These are phyloP conservation scores for Mayamaea pseudoterrestris DNA, from an alignment of 108 stramenopile species.

Conservation along the genomic window DNA sequence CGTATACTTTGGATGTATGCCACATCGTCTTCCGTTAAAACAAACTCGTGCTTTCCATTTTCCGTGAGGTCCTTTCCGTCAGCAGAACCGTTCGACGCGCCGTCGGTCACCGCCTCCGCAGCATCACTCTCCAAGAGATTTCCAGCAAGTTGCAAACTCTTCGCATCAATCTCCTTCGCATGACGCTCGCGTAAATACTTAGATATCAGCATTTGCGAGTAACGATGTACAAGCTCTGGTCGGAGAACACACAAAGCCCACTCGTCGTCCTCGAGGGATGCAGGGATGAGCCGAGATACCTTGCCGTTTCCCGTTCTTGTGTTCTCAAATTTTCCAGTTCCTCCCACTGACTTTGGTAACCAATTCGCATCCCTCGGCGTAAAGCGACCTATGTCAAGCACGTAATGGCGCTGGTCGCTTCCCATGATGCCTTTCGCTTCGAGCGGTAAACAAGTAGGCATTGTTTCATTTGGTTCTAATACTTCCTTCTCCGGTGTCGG, in stretches of 20 bases:
- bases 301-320: constrained; percentile 2
- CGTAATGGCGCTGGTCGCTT: constrained; percentile 82
- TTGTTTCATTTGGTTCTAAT: constrained; percentile 21
- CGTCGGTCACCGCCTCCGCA: too few relatives aligned
- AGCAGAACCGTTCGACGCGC: too few relatives aligned
- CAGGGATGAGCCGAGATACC: constrained; percentile 12
- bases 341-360: constrained; percentile 57
- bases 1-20: constrained; percentile 51
- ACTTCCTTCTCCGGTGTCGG: constrained; percentile 20
- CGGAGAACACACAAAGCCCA: constrained; percentile 68
- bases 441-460: constrained; percentile 63
- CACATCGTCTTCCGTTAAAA: constrained; percentile 61
- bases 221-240: constrained; percentile 68
- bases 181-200: constrained; percentile 33
- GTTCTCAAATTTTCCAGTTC: constrained; percentile 63
- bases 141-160: too few relatives aligned
- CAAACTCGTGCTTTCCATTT: constrained; percentile 10
- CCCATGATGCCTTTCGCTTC: constrained; percentile 89
- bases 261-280: constrained; percentile 55
- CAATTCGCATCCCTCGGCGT: constrained; percentile 96
- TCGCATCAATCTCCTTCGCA: too few relatives aligned
- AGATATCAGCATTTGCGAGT: constrained; percentile 43
- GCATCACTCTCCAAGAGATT: constrained; percentile 39
- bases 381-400: constrained; percentile 82
- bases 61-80: constrained; percentile 11